Evolutionary conservation across 169 alveolate species (phyloP).

Genomic region (Cryptosporidium parvum): DNA sequence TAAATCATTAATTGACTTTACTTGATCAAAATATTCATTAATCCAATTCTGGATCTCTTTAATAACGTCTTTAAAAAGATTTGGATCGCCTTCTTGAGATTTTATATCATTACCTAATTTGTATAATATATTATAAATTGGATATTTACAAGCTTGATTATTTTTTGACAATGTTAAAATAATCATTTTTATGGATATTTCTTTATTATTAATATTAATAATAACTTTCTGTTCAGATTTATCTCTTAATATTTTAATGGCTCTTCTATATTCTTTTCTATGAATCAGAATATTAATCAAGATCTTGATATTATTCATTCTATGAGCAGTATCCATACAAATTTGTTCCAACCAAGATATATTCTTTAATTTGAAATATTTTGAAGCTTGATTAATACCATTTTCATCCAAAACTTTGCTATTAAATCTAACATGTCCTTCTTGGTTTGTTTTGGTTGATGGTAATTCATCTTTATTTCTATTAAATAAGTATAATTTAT

Average conservation of each 20-base stretch:
- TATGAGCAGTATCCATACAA: conserved; percentile 54
- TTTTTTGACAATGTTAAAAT: conserved; percentile 29
- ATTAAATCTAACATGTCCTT: neutral
- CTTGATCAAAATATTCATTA: conserved; percentile 18
- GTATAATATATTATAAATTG: conserved; percentile 35
- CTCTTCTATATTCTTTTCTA: conserved; percentile 50
- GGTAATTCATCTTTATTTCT: neutral
- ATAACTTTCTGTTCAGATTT: conserved; percentile 11
- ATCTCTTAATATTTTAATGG: conserved; percentile 13
- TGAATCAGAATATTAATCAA: conserved; percentile 11
- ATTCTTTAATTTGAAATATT: conserved; percentile 22
- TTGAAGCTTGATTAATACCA: neutral
- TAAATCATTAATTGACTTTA: neutral
- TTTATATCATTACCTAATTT: conserved; percentile 43
- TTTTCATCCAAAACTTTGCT: neutral
- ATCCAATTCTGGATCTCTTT: conserved; percentile 29
- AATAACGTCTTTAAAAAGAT: conserved; percentile 18
- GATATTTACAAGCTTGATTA: conserved; percentile 32
- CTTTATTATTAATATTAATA: neutral
- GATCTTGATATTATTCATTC: conserved; percentile 22
- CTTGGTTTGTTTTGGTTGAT: neutral
- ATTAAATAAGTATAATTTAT: conserved; percentile 21
- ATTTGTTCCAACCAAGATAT: conserved; percentile 45
- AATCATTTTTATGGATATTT: neutral
- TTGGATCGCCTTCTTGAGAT: conserved; percentile 11